Percentiles rank a stretch among this genome's conserved stretches.
These are phyloP conservation scores for Trichoderma simmonsii DNA, from an alignment of 2,329 filamentous ascomycete genomes.

Conservation along the genomic window DNA sequence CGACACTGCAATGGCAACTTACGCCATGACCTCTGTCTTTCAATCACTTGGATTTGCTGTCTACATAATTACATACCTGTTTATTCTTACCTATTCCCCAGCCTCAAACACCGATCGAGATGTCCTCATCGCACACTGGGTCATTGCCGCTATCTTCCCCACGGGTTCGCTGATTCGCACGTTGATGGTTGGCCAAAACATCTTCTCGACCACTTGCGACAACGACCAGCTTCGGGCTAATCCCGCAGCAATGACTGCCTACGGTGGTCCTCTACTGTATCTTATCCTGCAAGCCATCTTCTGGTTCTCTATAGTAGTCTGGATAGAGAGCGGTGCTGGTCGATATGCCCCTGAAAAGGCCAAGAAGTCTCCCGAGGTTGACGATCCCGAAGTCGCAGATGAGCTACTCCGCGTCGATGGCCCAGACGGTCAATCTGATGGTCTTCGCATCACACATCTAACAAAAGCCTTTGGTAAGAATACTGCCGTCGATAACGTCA, in stretches of 20 bases:
- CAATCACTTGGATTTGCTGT: slow-evolving; percentile 24
- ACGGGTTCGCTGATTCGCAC: slow-evolving; percentile 57
- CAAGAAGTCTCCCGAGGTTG: slow-evolving; percentile 19
- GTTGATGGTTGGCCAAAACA: slow-evolving; percentile 71
- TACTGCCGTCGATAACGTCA: slow-evolving; percentile 67
- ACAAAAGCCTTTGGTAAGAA: slow-evolving; percentile 65
- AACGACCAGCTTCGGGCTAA: slow-evolving; percentile 50
- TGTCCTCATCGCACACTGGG: slow-evolving; percentile 69
- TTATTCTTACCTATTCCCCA: slow-evolving; percentile 68
- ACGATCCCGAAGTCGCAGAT: slow-evolving; percentile 29
- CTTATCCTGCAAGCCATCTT: slow-evolving; percentile 66
- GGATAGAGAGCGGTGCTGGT: slow-evolving; percentile 65
- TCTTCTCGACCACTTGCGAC: slow-evolving; percentile 73
- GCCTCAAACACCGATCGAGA: slow-evolving; percentile 63
- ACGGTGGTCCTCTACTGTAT: slow-evolving; percentile 79
- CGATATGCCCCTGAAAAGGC: slow-evolving; percentile 20
- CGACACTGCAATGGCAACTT: slow-evolving; percentile 48
- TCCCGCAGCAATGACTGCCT: slow-evolving; percentile 62
- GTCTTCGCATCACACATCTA: slow-evolving; percentile 63
- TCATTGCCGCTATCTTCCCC: slow-evolving; percentile 57
- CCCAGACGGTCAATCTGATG: slow-evolving; percentile 33
- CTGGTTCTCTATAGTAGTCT: slow-evolving; percentile 67
- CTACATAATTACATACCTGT: slow-evolving; percentile 52
- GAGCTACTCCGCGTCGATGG: slow-evolving; percentile 28
- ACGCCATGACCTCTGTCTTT: slow-evolving; percentile 18